Percentiles rank a stretch among this genome's conserved stretches.
Conservation (phyloP, 139 green algal species). For the Tetradesmus obliquus region DNA sequence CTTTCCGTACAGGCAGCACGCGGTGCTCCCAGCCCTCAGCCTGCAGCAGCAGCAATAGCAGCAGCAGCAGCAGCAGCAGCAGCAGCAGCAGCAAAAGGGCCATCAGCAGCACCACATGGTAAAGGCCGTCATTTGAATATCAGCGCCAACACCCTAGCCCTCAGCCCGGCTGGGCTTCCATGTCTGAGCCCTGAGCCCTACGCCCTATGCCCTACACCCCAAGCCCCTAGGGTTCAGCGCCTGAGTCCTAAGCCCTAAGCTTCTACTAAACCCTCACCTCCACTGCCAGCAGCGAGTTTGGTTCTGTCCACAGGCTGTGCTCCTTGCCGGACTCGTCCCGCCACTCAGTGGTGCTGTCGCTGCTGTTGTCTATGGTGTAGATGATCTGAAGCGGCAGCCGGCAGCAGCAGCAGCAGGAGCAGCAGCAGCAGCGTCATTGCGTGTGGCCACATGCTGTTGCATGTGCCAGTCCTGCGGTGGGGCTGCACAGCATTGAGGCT, state of each 20-base stretch:
- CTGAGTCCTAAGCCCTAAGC: no score
- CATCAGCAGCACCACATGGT: constrained; percentile 4
- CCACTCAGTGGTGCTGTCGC: constrained; percentile 48
- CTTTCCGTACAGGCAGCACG: constrained; percentile 29
- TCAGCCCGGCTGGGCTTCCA: not conserved
- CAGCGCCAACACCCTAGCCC: no score
- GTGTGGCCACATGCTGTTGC: not conserved
- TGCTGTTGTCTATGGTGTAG: constrained; percentile 47
- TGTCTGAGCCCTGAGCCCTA: not conserved
- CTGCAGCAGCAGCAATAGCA: not conserved
- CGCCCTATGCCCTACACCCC: not conserved
- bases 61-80: constrained; percentile 14
- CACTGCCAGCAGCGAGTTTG: constrained; percentile 45
- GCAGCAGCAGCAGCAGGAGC: constrained; percentile 16
- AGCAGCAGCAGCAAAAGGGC: not conserved
- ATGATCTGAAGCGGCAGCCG: constrained; percentile 35
- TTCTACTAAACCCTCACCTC: constrained; percentile 14
- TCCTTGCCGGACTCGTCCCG: constrained; percentile 22
- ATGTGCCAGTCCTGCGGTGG: no score
- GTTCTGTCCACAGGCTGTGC: constrained; percentile 36
- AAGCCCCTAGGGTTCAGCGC: no score
- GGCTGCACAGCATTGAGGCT: no score
- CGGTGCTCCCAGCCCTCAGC: constrained; percentile 49
- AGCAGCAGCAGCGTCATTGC: not conserved
- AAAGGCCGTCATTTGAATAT: not conserved